Evolutionary conservation across 495 filamentous ascomycete species (phyloP).

Genomic region (Neurospora terricola): DNA sequence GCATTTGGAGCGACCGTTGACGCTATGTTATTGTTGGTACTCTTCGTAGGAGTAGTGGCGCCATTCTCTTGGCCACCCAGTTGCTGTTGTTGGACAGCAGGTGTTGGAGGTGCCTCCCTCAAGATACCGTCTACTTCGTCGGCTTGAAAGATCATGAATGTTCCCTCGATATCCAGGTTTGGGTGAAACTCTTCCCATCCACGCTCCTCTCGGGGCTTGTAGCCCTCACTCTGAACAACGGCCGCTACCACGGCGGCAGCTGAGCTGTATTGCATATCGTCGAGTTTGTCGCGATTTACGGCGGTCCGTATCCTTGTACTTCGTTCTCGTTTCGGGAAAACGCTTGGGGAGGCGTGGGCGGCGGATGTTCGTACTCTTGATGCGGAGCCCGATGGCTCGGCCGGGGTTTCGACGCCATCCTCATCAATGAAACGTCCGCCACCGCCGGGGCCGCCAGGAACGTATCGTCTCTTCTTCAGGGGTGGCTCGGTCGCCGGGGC

Average conservation of each 20-base stretch:
- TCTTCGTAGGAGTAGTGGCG: conserved; percentile 28
- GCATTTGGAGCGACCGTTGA: conserved; percentile 6
- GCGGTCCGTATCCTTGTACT: conserved; percentile 44
- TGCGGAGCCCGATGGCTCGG: conserved; percentile 9
- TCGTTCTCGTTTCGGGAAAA: conserved; percentile 39
- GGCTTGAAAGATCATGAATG: conserved; percentile 66
- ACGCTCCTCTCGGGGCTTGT: conserved; percentile 92
- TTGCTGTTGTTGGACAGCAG: conserved; percentile 15
- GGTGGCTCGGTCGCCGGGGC: conserved; percentile 43
- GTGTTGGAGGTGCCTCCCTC: conserved; percentile 35
- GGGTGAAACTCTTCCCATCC: conserved; percentile 97
- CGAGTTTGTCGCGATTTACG: conserved; percentile 32
- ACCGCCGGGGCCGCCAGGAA: conserved; percentile 72
- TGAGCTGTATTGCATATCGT: conserved; percentile 56
- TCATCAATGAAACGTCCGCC: conserved; percentile 66
- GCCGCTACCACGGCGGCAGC: conserved; percentile 79
- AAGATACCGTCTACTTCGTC: conserved; percentile 71
- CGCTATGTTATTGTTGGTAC: conserved; percentile 4
- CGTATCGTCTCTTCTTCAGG: conserved; percentile 47
- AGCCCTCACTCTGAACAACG: conserved; percentile 81
- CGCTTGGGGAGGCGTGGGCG: conserved; percentile 28
- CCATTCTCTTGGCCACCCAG: conserved; percentile 21
- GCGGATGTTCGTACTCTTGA: conserved; percentile 26
- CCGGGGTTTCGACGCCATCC: conserved; percentile 44
- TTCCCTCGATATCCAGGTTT: conserved; percentile 76